Evolutionary conservation across 257 asterid genomes (phyloP), one percentile per base, ranked within the genome.

Genomic region (Penstemon newberryi): DNA sequence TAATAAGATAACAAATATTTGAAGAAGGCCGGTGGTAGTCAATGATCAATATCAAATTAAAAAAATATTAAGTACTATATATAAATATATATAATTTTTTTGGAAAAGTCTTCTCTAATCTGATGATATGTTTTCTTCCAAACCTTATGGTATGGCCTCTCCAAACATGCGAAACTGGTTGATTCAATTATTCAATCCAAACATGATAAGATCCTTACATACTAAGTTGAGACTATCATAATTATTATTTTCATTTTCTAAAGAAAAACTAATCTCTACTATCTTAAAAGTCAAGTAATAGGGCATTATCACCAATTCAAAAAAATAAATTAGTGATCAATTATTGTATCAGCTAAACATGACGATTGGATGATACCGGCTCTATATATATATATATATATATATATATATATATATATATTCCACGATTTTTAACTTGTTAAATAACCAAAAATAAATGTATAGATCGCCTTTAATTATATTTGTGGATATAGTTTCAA

Each of bases 61-160:
- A 25, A 25, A 25, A 1, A 25, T 25, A 2, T 25, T 25, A 15
- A 15, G 18, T 15, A 15, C 18, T 15, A 15, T 15, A 15, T 15
- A 15, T 15, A 15, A n/a, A n/a, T 15, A 15, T 15, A 25, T 25
- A 25, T 25, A 25, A 25, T 46, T 46, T 46, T 11, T 46, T 46
- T 8, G 11, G 51, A 11, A 11, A 46, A 11, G 11, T 46, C 8
- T 52, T 52, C 56, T 13, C 18, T 52, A 13, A 11, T 46, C 2
- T 4, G 0, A 6, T 46, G 8, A 6, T 62, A 42, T 43, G 65
- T 61, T 67, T 74, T 72, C 75, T 66, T 77, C 81, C 81, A 77
- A 51, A 36, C 42, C 65, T 40, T 53, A 37, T 8, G 80, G 77
- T 53, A 37, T 8, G 80, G 77, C 36, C 33, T 68, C 55, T 58